Base-by-base conservation (phyloP, 1,139 yeast species). In the Tardiomyces blankii region DNA sequence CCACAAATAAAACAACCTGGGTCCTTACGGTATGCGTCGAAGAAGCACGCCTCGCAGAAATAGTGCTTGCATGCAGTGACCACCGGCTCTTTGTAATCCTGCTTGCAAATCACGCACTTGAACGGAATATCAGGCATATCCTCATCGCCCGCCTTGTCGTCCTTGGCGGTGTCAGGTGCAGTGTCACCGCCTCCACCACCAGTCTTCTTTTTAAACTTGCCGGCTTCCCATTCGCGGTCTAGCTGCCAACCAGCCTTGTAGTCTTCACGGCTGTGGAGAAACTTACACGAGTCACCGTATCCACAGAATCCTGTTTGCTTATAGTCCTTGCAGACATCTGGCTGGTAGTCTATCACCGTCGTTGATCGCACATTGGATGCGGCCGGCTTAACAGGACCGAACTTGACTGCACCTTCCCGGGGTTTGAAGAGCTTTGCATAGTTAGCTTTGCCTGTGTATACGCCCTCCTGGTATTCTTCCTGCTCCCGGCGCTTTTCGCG, bases 241-340 rank as follows among this genome's bases (percentile, higher is more conserved):
- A 80, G 63, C 49, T 83, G 80, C 75, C 82, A 80, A 19, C 82
- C 85, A 39, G 80, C 81, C 51, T 76, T 78, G 65, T 84, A 85
- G 61, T 88, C 96, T 53, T 86, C 96, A 60, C 98, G 67, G 12
- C 85, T 77, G 60, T 93, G 98, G 28, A 91, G 64, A 62, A 93
- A 93, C 66, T 91, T 93, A 68, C 99, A 93, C n/a, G 94, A 82
- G 58, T 93, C 98, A 8, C 99, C 99, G 61, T 82, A 93, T 5
- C 97, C 97, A 70, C 98, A 93, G 60, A 80, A 89, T 0, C 98
- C 98, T 0, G 95, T 89, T 55, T 83, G 87, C 49, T 80, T 76
- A 63, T 77, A 93, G 62, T 93, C 97, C 58, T 91, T 93, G 61
- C 98, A 93, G 2, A 93, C 82, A 60, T 91, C 97, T 0, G 95